Evolutionary conservation across 208 protist genomes (phyloP).

Genomic region (Porcisia deanei): DNA sequence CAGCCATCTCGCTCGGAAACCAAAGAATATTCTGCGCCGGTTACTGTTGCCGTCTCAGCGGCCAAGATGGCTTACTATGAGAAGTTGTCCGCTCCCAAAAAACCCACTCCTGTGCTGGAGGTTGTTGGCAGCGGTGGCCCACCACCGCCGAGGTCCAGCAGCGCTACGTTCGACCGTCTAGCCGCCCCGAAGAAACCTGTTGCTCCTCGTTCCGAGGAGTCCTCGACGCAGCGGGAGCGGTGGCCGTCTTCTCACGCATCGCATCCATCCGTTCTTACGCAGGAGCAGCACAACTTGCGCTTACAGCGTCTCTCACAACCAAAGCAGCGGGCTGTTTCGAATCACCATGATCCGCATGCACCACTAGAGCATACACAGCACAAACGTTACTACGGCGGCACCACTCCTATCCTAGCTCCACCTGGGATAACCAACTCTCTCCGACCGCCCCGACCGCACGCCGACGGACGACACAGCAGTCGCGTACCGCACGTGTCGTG

Average conservation of each 20-base stretch:
- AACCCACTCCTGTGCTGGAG: background rate
- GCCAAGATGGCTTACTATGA: constrained; percentile 20
- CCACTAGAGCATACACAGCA: constrained; percentile 1
- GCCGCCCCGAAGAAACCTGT: constrained; percentile 6
- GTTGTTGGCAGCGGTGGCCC: background rate
- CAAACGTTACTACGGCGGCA: constrained; percentile 27
- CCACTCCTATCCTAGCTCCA: constrained; percentile 15
- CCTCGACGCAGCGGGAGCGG: background rate
- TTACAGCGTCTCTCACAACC: constrained; percentile 41
- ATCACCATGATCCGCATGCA: constrained; percentile 7
- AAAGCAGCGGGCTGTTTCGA: constrained; percentile 2
- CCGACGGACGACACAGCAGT: constrained; percentile 4
- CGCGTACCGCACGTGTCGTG: constrained; percentile 20
- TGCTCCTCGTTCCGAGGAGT: background rate
- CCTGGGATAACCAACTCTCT: background rate
- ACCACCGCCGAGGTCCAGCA: background rate
- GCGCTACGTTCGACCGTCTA: constrained; percentile 22
- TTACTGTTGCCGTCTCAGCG: background rate
- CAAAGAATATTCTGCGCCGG: background rate
- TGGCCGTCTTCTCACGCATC: background rate
- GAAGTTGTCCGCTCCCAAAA: constrained; percentile 26
- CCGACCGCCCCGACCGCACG: background rate
- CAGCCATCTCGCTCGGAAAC: background rate
- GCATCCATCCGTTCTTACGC: constrained; percentile 1
- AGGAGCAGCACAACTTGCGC: background rate